These are phyloP conservation scores for Sinapis alba DNA, from an alignment of 441 rosid genomes.

Conservation along the genomic window DNA sequence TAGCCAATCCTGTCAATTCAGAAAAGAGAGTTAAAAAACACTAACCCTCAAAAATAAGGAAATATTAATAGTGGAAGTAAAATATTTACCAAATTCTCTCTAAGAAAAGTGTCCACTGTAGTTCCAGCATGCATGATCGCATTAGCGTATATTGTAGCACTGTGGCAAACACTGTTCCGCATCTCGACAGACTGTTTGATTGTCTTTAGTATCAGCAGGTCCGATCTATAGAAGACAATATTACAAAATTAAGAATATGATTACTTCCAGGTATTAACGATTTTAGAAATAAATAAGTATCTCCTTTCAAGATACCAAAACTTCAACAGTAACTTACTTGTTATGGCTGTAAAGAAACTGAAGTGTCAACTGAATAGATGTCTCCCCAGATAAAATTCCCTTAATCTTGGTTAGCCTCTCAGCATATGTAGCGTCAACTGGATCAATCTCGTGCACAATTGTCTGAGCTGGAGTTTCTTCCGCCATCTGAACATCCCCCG, in stretches of 20 bases:
- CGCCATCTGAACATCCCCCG: conserved; percentile 78
- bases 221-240: conserved; percentile 58
- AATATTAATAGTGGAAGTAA: not conserved
- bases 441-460: conserved; percentile 56
- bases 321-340: conserved; percentile 56
- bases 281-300: not conserved
- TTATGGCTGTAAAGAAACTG: conserved; percentile 94
- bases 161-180: conserved; percentile 97
- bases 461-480: conserved; percentile 62
- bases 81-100: conserved; percentile 87
- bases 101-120: conserved; percentile 91
- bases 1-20: conserved; percentile 83
- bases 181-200: conserved; percentile 97
- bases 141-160: conserved; percentile 96
- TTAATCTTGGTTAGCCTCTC: conserved; percentile 81
- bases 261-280: conserved; percentile 3
- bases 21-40: conserved; percentile 19
- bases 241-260: conserved; percentile 7
- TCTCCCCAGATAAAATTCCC: conserved; percentile 95
- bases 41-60: conserved; percentile 6
- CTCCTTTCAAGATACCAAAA: conserved; percentile 8
- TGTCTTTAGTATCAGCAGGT: conserved; percentile 87
- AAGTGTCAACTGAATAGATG: conserved; percentile 87
- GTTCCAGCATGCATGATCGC: conserved; percentile 99
- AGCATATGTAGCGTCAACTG: conserved; percentile 62